Percentiles rank a stretch among this genome's conserved stretches.
phyloP scores from a whole-genome alignment of 345 rosid species.

The rapeseed (Brassica napus) region Da-Ae NC_063434.1:1676001-1676500 shows the following conservation, averaged over 20 bases:
- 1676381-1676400: not conserved
- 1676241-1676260: slow-evolving; percentile 76
- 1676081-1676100: slow-evolving; percentile 38
- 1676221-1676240: slow-evolving; percentile 50
- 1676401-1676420: slow-evolving; percentile 37
- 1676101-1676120: slow-evolving; percentile 37
- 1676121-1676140: slow-evolving; percentile 23
- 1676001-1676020: slow-evolving; percentile 38
- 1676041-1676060: not conserved
- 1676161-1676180: slow-evolving; percentile 13
- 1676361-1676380: not conserved
- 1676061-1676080: slow-evolving; percentile 37
- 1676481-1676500: slow-evolving; percentile 32
- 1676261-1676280: slow-evolving; percentile 54
- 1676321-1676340: slow-evolving; percentile 2
- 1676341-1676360: slow-evolving; percentile 8
- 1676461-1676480: slow-evolving; percentile 38
- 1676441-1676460: slow-evolving; percentile 41
- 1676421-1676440: slow-evolving; percentile 7
- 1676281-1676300: slow-evolving; percentile 9
- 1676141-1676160: not conserved
- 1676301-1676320: not conserved
- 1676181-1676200: not conserved
- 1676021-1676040: slow-evolving; percentile 5
- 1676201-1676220: slow-evolving; percentile 42